Evolutionary conservation across 352 stramenopile genomes (phyloP).

Genomic region (Globisporangium cystogenes): DNA sequence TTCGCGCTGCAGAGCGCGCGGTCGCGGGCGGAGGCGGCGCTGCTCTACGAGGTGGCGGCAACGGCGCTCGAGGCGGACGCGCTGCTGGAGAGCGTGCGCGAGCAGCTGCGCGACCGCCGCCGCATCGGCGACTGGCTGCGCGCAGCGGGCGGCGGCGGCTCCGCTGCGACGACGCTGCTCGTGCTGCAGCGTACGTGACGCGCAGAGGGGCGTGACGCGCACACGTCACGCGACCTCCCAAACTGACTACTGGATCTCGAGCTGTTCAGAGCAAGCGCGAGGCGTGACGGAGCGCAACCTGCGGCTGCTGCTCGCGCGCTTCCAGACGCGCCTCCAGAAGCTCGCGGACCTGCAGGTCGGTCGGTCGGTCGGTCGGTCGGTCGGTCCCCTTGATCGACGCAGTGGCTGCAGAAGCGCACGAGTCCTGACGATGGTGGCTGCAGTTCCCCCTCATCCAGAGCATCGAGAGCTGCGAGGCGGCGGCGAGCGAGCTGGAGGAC

Average conservation of each 20-base stretch:
- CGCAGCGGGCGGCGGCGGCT: background rate
- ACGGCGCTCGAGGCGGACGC: slow-evolving; percentile 32
- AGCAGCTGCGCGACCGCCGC: slow-evolving; percentile 31
- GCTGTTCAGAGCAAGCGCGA: slow-evolving; percentile 11
- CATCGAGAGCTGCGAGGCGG: slow-evolving; percentile 3
- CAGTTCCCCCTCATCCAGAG: slow-evolving; percentile 8
- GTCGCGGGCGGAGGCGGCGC: slow-evolving; percentile 15
- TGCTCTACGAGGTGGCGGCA: slow-evolving; percentile 23
- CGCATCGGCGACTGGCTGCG: slow-evolving; percentile 10
- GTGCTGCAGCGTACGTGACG: slow-evolving; percentile 21
- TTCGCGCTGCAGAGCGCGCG: slow-evolving; percentile 16
- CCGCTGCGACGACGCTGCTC: slow-evolving; percentile 16
- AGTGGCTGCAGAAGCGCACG: too few species aligned
- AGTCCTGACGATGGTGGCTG: too few species aligned
- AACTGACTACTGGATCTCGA: too few species aligned
- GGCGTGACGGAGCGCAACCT: slow-evolving; percentile 13
- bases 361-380: too few species aligned
- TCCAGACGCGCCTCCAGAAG: slow-evolving; percentile 12
- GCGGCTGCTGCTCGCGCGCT: slow-evolving; percentile 6
- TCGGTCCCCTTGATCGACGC: too few species aligned
- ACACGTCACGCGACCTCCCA: too few species aligned
- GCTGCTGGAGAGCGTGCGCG: slow-evolving; percentile 17
- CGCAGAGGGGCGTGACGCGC: background rate
- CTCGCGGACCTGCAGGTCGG: slow-evolving; percentile 16
- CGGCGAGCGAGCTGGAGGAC: slow-evolving; percentile 1